A percentile compares a stretch with the other conserved stretches of the same genome.
These are phyloP conservation scores for Westerdykella ornata DNA, from an alignment of 2,329 filamentous ascomycete genomes.

Conservation along the genomic window DNA sequence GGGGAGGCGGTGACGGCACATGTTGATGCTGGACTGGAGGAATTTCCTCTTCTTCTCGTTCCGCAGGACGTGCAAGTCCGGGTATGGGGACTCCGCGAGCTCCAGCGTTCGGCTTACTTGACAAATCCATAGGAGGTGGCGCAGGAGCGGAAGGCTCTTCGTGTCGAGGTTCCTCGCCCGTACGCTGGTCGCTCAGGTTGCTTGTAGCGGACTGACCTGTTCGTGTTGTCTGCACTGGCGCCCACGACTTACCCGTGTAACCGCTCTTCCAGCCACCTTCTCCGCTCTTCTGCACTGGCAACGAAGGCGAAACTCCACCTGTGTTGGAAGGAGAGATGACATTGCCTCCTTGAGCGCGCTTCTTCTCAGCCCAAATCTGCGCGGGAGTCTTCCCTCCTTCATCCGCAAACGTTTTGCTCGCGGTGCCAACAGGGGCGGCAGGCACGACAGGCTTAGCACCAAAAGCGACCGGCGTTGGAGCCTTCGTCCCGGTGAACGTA, in stretches of 20 bases:
- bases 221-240: constrained; percentile 65
- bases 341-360: constrained; percentile 65
- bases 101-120: constrained; percentile 60
- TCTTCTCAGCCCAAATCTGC: constrained; percentile 96
- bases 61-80: constrained; percentile 58
- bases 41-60: constrained; percentile 41
- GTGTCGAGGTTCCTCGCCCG: constrained; percentile 49
- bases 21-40: constrained; percentile 50
- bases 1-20: constrained; percentile 39
- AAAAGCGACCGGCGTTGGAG: constrained; percentile 67
- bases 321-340: constrained; percentile 42
- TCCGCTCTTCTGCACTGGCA: constrained; percentile 62
- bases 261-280: constrained; percentile 81
- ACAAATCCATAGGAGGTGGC: constrained; percentile 58
- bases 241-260: constrained; percentile 87
- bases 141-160: constrained; percentile 50
- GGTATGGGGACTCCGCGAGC: constrained; percentile 67
- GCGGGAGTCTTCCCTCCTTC: constrained; percentile 93
- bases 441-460: constrained; percentile 55
- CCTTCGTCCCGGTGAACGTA: constrained; percentile 80
- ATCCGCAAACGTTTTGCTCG: constrained; percentile 90
- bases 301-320: constrained; percentile 21
- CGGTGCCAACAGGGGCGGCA: constrained; percentile 63
- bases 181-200: constrained; percentile 54
- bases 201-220: constrained; percentile 58